Evolutionary conservation across 2,329 filamentous ascomycete genomes (phyloP).

Genomic region (Nemania bipapillata): DNA sequence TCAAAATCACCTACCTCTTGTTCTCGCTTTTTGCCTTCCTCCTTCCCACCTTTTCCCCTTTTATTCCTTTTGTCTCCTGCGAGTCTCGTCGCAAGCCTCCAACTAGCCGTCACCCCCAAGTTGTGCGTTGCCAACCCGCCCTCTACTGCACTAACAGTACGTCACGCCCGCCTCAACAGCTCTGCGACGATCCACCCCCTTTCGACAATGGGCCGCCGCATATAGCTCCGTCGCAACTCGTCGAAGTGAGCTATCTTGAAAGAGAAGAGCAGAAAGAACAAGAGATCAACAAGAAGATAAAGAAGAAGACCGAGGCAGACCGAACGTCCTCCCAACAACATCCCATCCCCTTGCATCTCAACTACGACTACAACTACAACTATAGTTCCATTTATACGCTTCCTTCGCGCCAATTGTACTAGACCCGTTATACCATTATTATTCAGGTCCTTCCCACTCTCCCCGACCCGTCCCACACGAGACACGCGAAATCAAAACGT

Average conservation of each 20-base stretch:
- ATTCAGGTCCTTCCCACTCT: constrained; percentile 27
- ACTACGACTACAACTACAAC: too few species aligned
- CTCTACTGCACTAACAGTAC: constrained; percentile 27
- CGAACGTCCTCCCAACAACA: constrained; percentile 19
- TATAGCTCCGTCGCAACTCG: constrained; percentile 49
- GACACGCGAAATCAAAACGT: constrained; percentile 35
- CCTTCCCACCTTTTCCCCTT: constrained; percentile 37
- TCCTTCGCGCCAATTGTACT: constrained; percentile 35
- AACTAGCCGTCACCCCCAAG: constrained; percentile 28
- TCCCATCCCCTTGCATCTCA: constrained; percentile 15
- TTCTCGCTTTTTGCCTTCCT: constrained; percentile 37
- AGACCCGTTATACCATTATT: constrained; percentile 34
- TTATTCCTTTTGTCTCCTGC: constrained; percentile 37
- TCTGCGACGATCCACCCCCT: constrained; percentile 42
- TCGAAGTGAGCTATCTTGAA: constrained; percentile 41
- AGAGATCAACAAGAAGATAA: constrained; percentile 13
- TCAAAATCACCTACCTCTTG: constrained; percentile 30
- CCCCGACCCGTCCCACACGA: constrained; percentile 32
- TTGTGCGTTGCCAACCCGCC: constrained; percentile 32
- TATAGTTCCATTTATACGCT: constrained; percentile 31
- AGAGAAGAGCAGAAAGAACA: constrained; percentile 31
- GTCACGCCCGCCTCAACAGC: constrained; percentile 33
- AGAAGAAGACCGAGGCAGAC: constrained; percentile 23
- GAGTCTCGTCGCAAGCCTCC: constrained; percentile 36
- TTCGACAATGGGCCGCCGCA: constrained; percentile 49